These are phyloP conservation scores for Nitzschia inconspicua DNA, from an alignment of 108 stramenopile genomes.

Conservation along the genomic window DNA sequence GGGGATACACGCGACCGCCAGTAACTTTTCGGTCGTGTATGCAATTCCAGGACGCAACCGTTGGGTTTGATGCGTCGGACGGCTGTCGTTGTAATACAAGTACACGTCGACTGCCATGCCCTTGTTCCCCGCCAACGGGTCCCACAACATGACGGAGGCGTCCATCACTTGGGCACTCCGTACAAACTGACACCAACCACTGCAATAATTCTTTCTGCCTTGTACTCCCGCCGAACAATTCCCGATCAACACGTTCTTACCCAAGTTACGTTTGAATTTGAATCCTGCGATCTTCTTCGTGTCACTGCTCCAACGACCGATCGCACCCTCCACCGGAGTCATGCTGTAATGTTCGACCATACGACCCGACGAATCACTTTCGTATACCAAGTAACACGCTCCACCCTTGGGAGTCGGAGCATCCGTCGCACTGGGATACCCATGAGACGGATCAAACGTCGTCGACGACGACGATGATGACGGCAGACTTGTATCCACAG, in stretches of 20 bases:
- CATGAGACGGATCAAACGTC: neutral
- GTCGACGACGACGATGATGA: neutral
- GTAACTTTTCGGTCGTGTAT: constrained; percentile 4
- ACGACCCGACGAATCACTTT: constrained; percentile 34
- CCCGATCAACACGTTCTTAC: constrained; percentile 23
- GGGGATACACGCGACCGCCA: constrained; percentile 25
- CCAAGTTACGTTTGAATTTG: constrained; percentile 44
- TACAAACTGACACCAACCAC: constrained; percentile 34
- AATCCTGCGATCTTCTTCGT: constrained; percentile 39
- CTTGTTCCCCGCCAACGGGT: constrained; percentile 11
- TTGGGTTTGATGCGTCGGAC: neutral
- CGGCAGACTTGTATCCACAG: neutral
- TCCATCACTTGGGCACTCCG: constrained; percentile 6
- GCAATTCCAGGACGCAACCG: neutral
- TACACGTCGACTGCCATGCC: constrained; percentile 26
- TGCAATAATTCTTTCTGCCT: constrained; percentile 29
- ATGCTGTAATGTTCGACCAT: constrained; percentile 34
- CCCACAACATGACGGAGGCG: constrained; percentile 10
- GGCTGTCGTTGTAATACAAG: constrained; percentile 12
- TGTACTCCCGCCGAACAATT: constrained; percentile 20
- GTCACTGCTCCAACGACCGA: constrained; percentile 35
- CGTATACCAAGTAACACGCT: constrained; percentile 37
- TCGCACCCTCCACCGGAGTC: constrained; percentile 30
- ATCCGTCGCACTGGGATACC: constrained; percentile 2
- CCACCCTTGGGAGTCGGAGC: constrained; percentile 12